These are phyloP conservation scores for Plasmodium malariae DNA, from an alignment of 169 alveolate species.

Conservation along the genomic window DNA sequence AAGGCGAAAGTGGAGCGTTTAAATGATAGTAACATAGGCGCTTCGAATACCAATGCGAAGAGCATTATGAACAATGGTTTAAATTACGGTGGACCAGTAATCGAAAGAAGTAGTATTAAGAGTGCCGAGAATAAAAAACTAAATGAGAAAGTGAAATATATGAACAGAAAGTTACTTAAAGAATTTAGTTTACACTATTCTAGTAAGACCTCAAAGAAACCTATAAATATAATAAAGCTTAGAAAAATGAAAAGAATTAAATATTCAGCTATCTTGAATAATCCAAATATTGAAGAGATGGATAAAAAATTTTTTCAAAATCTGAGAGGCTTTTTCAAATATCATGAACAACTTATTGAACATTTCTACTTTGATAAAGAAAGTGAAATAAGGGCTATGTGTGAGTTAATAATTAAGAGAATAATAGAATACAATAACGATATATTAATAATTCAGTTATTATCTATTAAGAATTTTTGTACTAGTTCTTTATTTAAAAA, in stretches of 20 bases:
- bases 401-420: conserved; percentile 18
- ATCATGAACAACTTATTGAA: conserved; percentile 48
- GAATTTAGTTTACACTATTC: neutral
- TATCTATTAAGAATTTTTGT: conserved; percentile 43
- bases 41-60: neutral
- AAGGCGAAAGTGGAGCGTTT: neutral
- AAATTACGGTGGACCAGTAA: neutral
- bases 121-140: neutral
- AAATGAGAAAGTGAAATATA: neutral
- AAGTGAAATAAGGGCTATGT: conserved; percentile 26
- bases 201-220: neutral
- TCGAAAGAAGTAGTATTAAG: neutral
- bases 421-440: conserved; percentile 5
- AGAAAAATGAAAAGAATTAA: conserved; percentile 53
- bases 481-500: conserved; percentile 40
- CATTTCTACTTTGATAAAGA: conserved; percentile 37
- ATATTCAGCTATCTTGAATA: conserved; percentile 28
- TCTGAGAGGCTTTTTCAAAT: conserved; percentile 43
- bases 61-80: neutral
- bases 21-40: neutral
- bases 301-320: conserved; percentile 22
- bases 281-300: conserved; percentile 15
- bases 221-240: neutral
- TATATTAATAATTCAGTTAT: conserved; percentile 9
- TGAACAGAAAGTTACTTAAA: conserved; percentile 15